Conservation (phyloP, 441 rosid genomes). For the Metrosideros polymorpha region DNA sequence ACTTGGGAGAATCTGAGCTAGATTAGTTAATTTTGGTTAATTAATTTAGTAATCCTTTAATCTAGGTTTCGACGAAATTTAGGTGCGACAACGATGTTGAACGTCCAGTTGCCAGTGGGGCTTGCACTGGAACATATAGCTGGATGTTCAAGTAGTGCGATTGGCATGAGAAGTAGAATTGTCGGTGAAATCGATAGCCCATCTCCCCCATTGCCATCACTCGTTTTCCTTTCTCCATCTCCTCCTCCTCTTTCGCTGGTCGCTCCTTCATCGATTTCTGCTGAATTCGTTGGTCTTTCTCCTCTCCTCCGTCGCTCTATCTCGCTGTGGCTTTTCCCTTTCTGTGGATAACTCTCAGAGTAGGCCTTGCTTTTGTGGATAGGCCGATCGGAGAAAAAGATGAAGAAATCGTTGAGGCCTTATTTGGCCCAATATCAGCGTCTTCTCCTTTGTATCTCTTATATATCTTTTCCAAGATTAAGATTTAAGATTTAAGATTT, state of each 20-base stretch:
- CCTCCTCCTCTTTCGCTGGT: conserved; percentile 17
- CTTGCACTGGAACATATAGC: too few species aligned
- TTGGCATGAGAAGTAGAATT: too few species aligned
- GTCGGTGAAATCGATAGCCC: too few species aligned
- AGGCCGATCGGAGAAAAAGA: neutral
- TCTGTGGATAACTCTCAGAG: neutral
- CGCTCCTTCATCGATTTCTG: conserved; percentile 5
- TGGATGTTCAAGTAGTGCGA: too few species aligned
- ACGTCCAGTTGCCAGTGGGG: too few species aligned
- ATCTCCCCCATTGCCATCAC: too few species aligned
- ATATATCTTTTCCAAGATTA: neutral
- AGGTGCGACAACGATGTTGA: too few species aligned
- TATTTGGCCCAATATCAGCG: neutral
- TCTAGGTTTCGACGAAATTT: too few species aligned
- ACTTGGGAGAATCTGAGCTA: too few species aligned
- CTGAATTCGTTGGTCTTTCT: neutral
- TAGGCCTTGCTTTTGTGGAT: neutral
- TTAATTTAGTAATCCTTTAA: too few species aligned
- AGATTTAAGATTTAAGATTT: neutral
- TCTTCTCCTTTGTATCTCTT: neutral
- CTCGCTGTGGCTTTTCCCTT: neutral
- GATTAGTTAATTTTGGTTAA: too few species aligned
- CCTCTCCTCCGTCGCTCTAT: neutral
- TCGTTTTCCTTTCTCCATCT: too few species aligned
- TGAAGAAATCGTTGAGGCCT: neutral